These are phyloP conservation scores for Pittosporum tobira DNA, from an alignment of 129 eudicot species.

Conservation along the genomic window DNA sequence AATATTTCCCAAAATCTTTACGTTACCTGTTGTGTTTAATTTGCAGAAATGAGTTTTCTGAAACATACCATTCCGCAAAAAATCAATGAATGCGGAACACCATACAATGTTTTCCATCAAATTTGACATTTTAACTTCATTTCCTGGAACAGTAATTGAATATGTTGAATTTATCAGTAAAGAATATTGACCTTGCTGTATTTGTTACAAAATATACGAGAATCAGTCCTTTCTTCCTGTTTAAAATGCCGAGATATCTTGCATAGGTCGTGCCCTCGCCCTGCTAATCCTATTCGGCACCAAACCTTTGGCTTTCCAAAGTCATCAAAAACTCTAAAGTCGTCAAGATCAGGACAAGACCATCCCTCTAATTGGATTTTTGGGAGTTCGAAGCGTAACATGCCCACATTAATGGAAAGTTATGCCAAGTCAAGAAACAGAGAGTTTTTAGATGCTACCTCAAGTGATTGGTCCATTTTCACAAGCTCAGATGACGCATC, in stretches of 20 bases:
- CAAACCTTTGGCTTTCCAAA: conserved; percentile 27
- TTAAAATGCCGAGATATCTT: background rate
- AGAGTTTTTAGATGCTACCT: conserved; percentile 64
- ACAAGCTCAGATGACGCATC: conserved; percentile 95
- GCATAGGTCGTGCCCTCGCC: conserved; percentile 67
- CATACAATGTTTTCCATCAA: background rate
- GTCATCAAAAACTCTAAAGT: conserved; percentile 34
- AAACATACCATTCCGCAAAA: background rate
- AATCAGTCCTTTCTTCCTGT: too few species aligned
- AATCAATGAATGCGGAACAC: background rate
- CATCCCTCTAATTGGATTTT: conserved; percentile 14
- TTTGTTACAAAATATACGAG: too few species aligned
- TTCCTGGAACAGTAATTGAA: background rate
- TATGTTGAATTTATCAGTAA: too few species aligned
- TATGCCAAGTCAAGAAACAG: conserved; percentile 22
- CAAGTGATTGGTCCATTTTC: conserved; percentile 84
- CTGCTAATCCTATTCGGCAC: conserved; percentile 29
- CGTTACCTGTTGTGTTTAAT: background rate
- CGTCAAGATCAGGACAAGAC: conserved; percentile 12
- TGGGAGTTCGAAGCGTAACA: conserved; percentile 23
- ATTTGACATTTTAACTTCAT: background rate
- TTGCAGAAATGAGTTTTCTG: background rate
- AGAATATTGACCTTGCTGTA: background rate
- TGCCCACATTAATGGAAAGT: conserved; percentile 14
- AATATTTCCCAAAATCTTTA: background rate